phyloP scores from a whole-genome alignment of 225 moss, liverwort and hornwort genomes.

The Physcomitrellopsis africana region DNA sequence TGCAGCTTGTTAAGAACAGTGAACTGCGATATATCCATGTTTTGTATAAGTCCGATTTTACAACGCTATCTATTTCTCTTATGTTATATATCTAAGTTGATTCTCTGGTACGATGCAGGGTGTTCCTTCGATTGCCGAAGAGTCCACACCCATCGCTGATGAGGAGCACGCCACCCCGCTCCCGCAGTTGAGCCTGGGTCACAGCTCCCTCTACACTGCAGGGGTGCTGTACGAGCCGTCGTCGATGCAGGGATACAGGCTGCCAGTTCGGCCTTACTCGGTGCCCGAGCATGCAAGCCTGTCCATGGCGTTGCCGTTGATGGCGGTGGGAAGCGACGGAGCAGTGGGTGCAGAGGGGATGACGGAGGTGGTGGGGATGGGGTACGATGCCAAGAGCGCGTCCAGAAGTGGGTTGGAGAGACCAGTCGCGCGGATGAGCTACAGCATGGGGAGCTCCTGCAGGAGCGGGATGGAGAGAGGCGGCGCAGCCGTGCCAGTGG shows the following conservation, averaged over 20 bases:
- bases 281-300: slow-evolving; percentile 63
- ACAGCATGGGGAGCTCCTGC: too few species aligned
- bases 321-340: slow-evolving; percentile 54
- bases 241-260: slow-evolving; percentile 60
- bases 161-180: slow-evolving; percentile 68
- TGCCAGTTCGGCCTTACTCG: slow-evolving; percentile 58
- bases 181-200: slow-evolving; percentile 75
- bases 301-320: slow-evolving; percentile 74
- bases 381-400: slow-evolving; percentile 49
- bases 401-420: slow-evolving; percentile 49
- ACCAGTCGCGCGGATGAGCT: slow-evolving; percentile 28
- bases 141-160: slow-evolving; percentile 49
- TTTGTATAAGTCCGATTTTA: too few species aligned
- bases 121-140: slow-evolving; percentile 78
- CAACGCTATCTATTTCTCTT: too few species aligned
- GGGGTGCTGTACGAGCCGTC: slow-evolving; percentile 64
- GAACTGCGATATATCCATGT: too few species aligned
- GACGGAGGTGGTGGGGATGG: slow-evolving; percentile 61
- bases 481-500: too few species aligned
- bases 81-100: too few species aligned
- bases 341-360: slow-evolving; percentile 55
- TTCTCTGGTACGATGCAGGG: slow-evolving; percentile 42
- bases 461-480: too few species aligned
- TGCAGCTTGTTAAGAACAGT: too few species aligned
- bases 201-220: slow-evolving; percentile 56